A percentile compares a stretch with the other conserved stretches of the same genome.
Conservation (phyloP, 331 rosid species). For the Quercus phellos region DNA sequence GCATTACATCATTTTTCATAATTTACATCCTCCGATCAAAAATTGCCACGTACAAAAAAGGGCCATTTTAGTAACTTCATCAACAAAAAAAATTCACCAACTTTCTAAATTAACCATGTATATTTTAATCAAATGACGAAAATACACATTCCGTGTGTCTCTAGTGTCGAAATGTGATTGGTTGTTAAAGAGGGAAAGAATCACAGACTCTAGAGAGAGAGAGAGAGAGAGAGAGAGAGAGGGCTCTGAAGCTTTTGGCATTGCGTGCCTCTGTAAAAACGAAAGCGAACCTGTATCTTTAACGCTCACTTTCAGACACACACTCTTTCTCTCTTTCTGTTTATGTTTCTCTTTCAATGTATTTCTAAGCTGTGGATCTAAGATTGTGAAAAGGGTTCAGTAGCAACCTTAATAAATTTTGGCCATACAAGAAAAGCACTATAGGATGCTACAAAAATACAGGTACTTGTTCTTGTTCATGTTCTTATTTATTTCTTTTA, state of each 20-base stretch:
- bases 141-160: no score
- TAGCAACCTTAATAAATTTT: not conserved
- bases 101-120: no score
- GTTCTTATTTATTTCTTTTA: not conserved
- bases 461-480: not conserved
- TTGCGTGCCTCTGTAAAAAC: not conserved
- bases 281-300: not conserved
- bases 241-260: not conserved
- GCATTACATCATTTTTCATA: no score
- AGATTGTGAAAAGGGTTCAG: constrained; percentile 7
- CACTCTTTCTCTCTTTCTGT: not conserved
- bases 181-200: not conserved
- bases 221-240: no score
- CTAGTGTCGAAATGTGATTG: not conserved
- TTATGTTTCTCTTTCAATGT: not conserved
- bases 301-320: not conserved
- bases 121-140: no score
- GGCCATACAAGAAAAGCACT: not conserved
- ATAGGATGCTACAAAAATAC: not conserved
- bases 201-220: not conserved
- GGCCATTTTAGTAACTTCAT: no score
- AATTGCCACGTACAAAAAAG: no score
- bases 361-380: constrained; percentile 23
- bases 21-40: no score
- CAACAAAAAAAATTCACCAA: no score